Base-by-base conservation (phyloP, 1,284 basidiomycete genomes). In the Taiwanofungus camphoratus region DNA sequence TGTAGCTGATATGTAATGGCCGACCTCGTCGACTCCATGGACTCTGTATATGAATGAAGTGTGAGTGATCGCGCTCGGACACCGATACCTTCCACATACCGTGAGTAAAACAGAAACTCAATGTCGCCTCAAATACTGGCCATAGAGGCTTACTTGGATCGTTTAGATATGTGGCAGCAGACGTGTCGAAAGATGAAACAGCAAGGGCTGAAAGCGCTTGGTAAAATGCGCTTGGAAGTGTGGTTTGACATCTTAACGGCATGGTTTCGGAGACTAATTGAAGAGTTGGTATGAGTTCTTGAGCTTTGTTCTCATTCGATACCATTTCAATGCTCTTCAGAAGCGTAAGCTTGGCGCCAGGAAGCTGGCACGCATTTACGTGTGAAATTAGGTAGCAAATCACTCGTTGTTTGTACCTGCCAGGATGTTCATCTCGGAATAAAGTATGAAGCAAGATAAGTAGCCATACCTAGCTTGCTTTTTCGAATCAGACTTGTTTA, bases 321-420 rank as follows among this genome's bases (percentile, higher is more conserved):
- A 92, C 73, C 7, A 68, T 67, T 34, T 70, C 67, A 5, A 92
- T 59, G 18, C 76, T 72, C 31, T 64, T 66, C 19, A 97, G 68
- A 1, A 97, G 63, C 6, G 67, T 62, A 11, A 77, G 60, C 42
- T 81, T 79, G 26, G 77, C 71, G 0, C 57, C 47, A 4, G 74
- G 60, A 5, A 76, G 61, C 3, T 71, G 66, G 57, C 87, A 79
- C 4, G 77, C 77, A 27, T 78, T 72, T 38, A 86, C 71, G 61
- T 98, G 95, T 2, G 93, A 95, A 12, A 90, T 64, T 1, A 97
- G 62, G 64, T 77, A 95, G 58, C 85, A 91, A 27, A 92, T 59
- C 36, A 93, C 68, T 9, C 80, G 76, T 48, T 82, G 78, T 55
- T 85, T 90, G 63, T 86, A 83, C 43, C 87, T 91, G 44, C 30